These are phyloP conservation scores for Neophaeococcomyces aloes DNA, from an alignment of 2,329 filamentous ascomycete genomes.

Conservation along the genomic window DNA sequence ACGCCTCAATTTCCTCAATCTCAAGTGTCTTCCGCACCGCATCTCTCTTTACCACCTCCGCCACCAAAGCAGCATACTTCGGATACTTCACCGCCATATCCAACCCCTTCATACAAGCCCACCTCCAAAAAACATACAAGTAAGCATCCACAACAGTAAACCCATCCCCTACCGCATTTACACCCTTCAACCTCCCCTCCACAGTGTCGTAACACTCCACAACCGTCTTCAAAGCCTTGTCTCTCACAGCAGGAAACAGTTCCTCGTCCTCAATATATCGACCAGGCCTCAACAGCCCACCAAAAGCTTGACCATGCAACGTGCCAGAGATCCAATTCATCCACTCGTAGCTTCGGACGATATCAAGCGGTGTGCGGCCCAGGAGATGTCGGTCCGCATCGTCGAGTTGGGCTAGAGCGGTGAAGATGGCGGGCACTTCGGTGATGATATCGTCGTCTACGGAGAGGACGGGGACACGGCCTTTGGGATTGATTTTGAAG, in stretches of 20 bases:
- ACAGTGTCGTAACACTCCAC: constrained; percentile 21
- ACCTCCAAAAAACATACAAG: constrained; percentile 27
- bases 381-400: constrained; percentile 24
- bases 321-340: constrained; percentile 27
- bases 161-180: constrained; percentile 22
- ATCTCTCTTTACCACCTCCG: constrained; percentile 7
- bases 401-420: constrained; percentile 25
- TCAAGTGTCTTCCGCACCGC: constrained; percentile 1
- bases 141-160: constrained; percentile 29
- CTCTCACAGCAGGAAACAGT: constrained; percentile 16
- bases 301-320: constrained; percentile 25
- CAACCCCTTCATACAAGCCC: constrained; percentile 17
- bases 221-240: constrained; percentile 20
- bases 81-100: constrained; percentile 8
- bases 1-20: neutral
- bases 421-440: constrained; percentile 27
- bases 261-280: constrained; percentile 22
- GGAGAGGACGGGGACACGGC: constrained; percentile 24
- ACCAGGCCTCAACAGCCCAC: constrained; percentile 20
- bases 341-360: constrained; percentile 28
- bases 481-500: constrained; percentile 26
- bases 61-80: constrained; percentile 9
- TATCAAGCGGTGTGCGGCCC: constrained; percentile 24
- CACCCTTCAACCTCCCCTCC: constrained; percentile 20
- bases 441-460: constrained; percentile 26